These are phyloP conservation scores for Phlegmacium glaucopus DNA, from an alignment of 768 basidiomycete genomes.

Conservation along the genomic window DNA sequence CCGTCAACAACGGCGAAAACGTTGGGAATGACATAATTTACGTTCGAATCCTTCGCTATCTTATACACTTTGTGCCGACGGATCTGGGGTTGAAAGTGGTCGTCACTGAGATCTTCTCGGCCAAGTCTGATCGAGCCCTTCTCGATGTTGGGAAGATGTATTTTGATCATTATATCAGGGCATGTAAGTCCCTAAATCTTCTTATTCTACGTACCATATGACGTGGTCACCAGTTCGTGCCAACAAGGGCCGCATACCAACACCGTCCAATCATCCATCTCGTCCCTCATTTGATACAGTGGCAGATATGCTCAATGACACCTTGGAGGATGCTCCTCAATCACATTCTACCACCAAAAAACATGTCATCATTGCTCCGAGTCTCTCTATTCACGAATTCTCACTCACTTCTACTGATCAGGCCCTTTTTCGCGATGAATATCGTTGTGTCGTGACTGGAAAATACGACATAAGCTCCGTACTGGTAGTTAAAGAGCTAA, in stretches of 20 bases:
- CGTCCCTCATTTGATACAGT: slow-evolving; percentile 20
- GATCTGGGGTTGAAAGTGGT: slow-evolving; percentile 11
- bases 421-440: slow-evolving; percentile 35
- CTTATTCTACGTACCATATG: slow-evolving; percentile 6
- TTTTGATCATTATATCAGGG: slow-evolving; percentile 23
- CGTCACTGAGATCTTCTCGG: slow-evolving; percentile 12
- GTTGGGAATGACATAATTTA: slow-evolving; percentile 15
- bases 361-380: slow-evolving; percentile 1
- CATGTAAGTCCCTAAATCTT: slow-evolving; percentile 19
- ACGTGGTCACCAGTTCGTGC: slow-evolving; percentile 12
- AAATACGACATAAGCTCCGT: slow-evolving; percentile 16
- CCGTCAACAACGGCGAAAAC: slow-evolving; percentile 6
- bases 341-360: slow-evolving; percentile 15
- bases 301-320: slow-evolving; percentile 17
- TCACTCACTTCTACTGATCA: slow-evolving; percentile 9
- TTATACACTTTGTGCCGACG: slow-evolving; percentile 16
- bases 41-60: slow-evolving; percentile 22
- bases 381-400: background rate
- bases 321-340: slow-evolving; percentile 14
- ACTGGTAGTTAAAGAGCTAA: slow-evolving; percentile 9
- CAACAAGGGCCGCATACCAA: slow-evolving; percentile 12
- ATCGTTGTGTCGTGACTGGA: slow-evolving; percentile 30
- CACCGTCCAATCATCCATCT: slow-evolving; percentile 18
- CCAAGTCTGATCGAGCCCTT: slow-evolving; percentile 12
- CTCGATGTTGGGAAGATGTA: slow-evolving; percentile 21